Evolutionary conservation across 2,329 filamentous ascomycete species (phyloP).

Genomic region (Phialophora chinensis): DNA sequence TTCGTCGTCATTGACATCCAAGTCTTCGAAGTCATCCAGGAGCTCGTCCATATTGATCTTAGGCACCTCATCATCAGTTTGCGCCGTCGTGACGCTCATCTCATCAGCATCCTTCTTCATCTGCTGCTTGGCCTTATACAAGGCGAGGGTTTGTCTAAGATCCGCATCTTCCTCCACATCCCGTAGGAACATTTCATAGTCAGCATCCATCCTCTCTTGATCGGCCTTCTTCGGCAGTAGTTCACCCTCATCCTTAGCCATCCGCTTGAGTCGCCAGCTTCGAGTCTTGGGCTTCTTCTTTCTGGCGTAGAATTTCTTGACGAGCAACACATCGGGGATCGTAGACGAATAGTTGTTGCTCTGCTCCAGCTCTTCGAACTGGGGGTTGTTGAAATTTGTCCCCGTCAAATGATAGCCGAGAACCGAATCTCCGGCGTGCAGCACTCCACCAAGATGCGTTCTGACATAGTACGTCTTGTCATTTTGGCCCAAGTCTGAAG

Average conservation of each 20-base stretch:
- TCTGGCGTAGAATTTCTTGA: conserved; percentile 95
- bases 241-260: conserved; percentile 88
- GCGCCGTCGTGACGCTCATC: conserved; percentile 58
- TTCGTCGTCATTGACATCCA: conserved; percentile 69
- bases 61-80: conserved; percentile 69
- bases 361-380: conserved; percentile 81
- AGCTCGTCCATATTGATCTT: conserved; percentile 79
- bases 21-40: conserved; percentile 90
- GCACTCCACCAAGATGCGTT: conserved; percentile 84
- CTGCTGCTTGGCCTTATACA: conserved; percentile 75
- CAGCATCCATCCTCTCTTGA: conserved; percentile 83
- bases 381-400: conserved; percentile 88
- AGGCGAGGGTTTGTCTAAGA: conserved; percentile 77
- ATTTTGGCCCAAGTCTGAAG: conserved; percentile 83
- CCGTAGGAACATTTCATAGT: conserved; percentile 96
- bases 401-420: conserved; percentile 93
- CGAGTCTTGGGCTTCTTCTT: conserved; percentile 82
- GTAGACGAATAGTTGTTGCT: conserved; percentile 75
- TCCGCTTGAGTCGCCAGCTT: conserved; percentile 94
- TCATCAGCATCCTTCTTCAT: conserved; percentile 59
- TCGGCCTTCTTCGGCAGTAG: conserved; percentile 85
- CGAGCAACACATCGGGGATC: conserved; percentile 89
- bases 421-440: conserved; percentile 88
- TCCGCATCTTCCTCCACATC: conserved; percentile 97
- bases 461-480: conserved; percentile 87